A percentile compares a stretch with the other conserved stretches of the same genome.
phyloP scores from a whole-genome alignment of 192 early-diverging fungal genomes.

The Jimgerdemannia lactiflua region DNA sequence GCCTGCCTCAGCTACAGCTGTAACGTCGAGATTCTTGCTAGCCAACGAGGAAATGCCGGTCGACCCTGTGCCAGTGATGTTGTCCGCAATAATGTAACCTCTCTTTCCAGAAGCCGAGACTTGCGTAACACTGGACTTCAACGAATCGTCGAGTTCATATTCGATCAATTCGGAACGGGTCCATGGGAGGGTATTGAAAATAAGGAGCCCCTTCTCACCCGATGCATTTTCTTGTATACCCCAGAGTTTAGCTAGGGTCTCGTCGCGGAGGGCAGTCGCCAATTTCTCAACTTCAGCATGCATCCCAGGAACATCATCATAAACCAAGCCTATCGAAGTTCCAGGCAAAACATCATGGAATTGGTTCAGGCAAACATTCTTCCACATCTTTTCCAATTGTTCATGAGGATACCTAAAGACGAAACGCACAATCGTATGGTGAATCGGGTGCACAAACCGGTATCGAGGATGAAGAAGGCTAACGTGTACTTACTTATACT shows the following conservation, averaged over 20 bases:
- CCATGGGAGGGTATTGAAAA: slow-evolving; percentile 74
- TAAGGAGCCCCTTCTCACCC: slow-evolving; percentile 21
- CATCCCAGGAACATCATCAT: slow-evolving; percentile 69
- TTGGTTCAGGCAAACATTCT: slow-evolving; percentile 90
- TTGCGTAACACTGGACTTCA: slow-evolving; percentile 19
- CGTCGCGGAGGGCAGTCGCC: background rate
- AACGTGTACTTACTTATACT: slow-evolving; percentile 6
- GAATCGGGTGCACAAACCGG: background rate
- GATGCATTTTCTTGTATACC: background rate
- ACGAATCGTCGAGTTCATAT: slow-evolving; percentile 33
- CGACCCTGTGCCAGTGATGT: background rate
- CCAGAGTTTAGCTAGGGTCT: background rate
- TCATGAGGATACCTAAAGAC: slow-evolving; percentile 62
- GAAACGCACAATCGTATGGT: slow-evolving; percentile 1
- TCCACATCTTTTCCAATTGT: slow-evolving; percentile 85
- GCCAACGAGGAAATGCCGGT: background rate
- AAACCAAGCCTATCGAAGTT: slow-evolving; percentile 85
- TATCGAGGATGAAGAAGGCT: background rate
- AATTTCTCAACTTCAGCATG: background rate
- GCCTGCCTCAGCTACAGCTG: slow-evolving; percentile 11
- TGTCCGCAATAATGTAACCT: slow-evolving; percentile 30
- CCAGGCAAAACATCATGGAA: slow-evolving; percentile 99
- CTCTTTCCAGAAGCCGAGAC: slow-evolving; percentile 23
- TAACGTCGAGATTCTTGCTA: background rate
- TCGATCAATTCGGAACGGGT: slow-evolving; percentile 65